These are phyloP conservation scores for Didymosphaeria variabile DNA, from an alignment of 2,329 filamentous ascomycete species.

Conservation along the genomic window DNA sequence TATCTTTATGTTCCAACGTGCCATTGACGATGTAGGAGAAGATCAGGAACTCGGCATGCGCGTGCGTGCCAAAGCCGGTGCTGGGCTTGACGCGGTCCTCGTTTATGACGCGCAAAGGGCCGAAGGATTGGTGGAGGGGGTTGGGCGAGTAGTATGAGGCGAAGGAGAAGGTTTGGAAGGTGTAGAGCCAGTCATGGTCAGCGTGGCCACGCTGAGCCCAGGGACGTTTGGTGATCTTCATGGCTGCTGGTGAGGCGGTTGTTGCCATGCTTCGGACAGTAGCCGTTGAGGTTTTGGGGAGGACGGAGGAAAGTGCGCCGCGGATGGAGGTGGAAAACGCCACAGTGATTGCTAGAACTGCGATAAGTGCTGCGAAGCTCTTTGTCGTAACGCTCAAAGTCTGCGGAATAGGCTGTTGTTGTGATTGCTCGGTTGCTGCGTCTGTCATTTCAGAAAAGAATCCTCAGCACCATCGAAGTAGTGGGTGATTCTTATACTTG, in stretches of 20 bases:
- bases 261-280: conserved; percentile 52
- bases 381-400: conserved; percentile 34
- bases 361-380: conserved; percentile 40
- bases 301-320: conserved; percentile 44
- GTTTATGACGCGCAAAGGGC: conserved; percentile 83
- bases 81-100: conserved; percentile 82
- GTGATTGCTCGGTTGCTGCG: conserved; percentile 29
- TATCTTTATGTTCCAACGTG: conserved; percentile 87
- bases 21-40: conserved; percentile 88
- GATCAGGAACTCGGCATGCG: conserved; percentile 87
- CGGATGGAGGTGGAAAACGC: conserved; percentile 55
- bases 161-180: conserved; percentile 87
- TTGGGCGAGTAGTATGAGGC: conserved; percentile 69
- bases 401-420: conserved; percentile 26
- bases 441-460: conserved; percentile 39
- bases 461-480: conserved; percentile 15
- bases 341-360: conserved; percentile 55
- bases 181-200: conserved; percentile 88
- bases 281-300: conserved; percentile 37
- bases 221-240: conserved; percentile 76
- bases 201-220: conserved; percentile 77
- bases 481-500: conserved; percentile 38
- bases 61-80: conserved; percentile 84
- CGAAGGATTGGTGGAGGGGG: conserved; percentile 73
- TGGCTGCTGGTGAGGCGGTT: conserved; percentile 35